A percentile compares a stretch with the other conserved stretches of the same genome.
These are phyloP conservation scores for Phytophthora crassamura DNA, from an alignment of 352 stramenopile species.

Conservation along the genomic window DNA sequence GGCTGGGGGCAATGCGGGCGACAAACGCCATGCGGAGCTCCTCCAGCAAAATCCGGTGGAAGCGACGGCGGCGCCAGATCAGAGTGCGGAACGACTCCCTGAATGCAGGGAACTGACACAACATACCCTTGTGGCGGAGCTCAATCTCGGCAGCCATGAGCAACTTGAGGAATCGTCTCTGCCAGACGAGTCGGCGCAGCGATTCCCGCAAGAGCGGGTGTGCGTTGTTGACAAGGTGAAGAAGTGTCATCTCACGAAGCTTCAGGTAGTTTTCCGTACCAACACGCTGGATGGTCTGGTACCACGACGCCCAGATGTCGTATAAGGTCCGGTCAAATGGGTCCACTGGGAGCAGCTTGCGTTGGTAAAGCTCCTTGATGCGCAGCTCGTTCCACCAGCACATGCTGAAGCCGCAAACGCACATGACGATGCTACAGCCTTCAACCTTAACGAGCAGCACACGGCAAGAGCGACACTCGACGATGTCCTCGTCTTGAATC, in stretches of 20 bases:
- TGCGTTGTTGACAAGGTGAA: constrained; percentile 13
- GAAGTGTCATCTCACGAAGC: constrained; percentile 1
- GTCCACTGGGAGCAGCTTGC: constrained; percentile 43
- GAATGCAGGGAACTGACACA: constrained; percentile 10
- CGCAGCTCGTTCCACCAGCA: constrained; percentile 35
- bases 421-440: constrained; percentile 48
- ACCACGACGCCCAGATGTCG: constrained; percentile 26
- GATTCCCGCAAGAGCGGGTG: constrained; percentile 7
- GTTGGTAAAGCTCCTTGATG: constrained; percentile 20
- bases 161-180: constrained; percentile 12
- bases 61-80: constrained; percentile 26
- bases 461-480: constrained; percentile 50
- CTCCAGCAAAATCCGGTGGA: constrained; percentile 20
- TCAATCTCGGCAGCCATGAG: constrained; percentile 6
- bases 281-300: not conserved
- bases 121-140: constrained; percentile 17
- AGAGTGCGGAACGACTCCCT: constrained; percentile 24
- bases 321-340: constrained; percentile 36
- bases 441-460: constrained; percentile 62
- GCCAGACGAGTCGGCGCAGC: constrained; percentile 31
- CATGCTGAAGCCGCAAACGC: constrained; percentile 50
- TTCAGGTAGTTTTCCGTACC: constrained; percentile 8
- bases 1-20: not conserved
- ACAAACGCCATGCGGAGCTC: constrained; percentile 23
- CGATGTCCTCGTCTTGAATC: constrained; percentile 26